A percentile compares a stretch with the other conserved stretches of the same genome.
phyloP scores from a whole-genome alignment of 305 asterid genomes.

The Plantago coronopus region DNA sequence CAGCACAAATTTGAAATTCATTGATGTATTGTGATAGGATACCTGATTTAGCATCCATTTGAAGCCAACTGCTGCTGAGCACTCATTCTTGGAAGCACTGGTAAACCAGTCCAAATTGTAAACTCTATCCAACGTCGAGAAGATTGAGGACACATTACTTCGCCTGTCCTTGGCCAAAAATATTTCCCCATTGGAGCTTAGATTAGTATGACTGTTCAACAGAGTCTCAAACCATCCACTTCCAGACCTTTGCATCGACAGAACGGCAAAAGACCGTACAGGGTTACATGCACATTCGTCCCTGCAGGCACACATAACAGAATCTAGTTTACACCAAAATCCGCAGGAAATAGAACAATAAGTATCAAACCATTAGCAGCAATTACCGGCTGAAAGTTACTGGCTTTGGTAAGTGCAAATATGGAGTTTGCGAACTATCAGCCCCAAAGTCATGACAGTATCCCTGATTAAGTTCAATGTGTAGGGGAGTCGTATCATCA shows the following conservation, averaged over 20 bases:
- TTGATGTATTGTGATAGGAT: background rate
- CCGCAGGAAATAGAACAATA: too few species aligned
- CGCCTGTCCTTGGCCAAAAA: constrained; percentile 71
- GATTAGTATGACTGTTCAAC: constrained; percentile 68
- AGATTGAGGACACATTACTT: constrained; percentile 56
- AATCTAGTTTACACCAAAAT: background rate
- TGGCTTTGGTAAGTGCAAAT: constrained; percentile 75
- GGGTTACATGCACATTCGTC: constrained; percentile 67
- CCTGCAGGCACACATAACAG: constrained; percentile 34
- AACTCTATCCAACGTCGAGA: constrained; percentile 63
- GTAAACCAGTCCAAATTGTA: constrained; percentile 72
- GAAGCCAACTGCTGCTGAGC: constrained; percentile 93
- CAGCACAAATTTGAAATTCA: too few species aligned
- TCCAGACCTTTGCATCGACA: constrained; percentile 88
- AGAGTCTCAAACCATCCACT: constrained; percentile 96
- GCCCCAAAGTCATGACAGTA: constrained; percentile 30
- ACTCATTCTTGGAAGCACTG: constrained; percentile 88
- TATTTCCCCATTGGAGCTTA: constrained; percentile 90
- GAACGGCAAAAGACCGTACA: constrained; percentile 67
- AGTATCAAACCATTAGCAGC: background rate
- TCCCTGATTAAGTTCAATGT: constrained; percentile 33
- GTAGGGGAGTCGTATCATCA: constrained; percentile 29
- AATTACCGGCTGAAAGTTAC: constrained; percentile 53
- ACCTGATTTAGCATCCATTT: constrained; percentile 98
- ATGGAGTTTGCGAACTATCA: constrained; percentile 54